phyloP scores from a whole-genome alignment of 805 yeast species.

The Hanseniaspora meyeri region DNA sequence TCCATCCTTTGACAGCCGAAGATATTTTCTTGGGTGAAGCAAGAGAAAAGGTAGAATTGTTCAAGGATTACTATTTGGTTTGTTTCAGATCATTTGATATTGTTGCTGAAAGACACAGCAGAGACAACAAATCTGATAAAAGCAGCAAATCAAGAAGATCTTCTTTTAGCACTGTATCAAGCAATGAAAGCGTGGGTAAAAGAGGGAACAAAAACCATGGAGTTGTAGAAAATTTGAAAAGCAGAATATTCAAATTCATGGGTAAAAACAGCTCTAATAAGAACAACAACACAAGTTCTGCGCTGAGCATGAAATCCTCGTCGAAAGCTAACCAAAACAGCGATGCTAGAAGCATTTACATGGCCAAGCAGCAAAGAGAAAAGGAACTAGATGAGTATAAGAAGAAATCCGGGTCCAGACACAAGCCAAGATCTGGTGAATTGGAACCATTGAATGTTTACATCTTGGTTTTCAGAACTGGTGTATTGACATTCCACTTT shows the following conservation, averaged over 20 bases:
- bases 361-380: slow-evolving; percentile 24
- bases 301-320: neutral
- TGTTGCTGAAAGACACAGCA: slow-evolving; percentile 45
- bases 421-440: slow-evolving; percentile 39
- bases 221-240: slow-evolving; percentile 5
- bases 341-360: slow-evolving; percentile 13
- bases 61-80: slow-evolving; percentile 79
- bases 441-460: slow-evolving; percentile 85
- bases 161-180: slow-evolving; percentile 3
- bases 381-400: slow-evolving; percentile 30
- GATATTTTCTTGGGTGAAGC: slow-evolving; percentile 89
- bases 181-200: neutral
- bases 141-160: slow-evolving; percentile 10
- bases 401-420: slow-evolving; percentile 35
- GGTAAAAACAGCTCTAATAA: neutral
- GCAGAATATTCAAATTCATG: slow-evolving; percentile 5
- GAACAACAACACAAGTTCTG: neutral
- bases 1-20: slow-evolving; percentile 92
- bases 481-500: slow-evolving; percentile 86
- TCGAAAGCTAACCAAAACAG: neutral
- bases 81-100: slow-evolving; percentile 80
- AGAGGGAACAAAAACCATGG: neutral
- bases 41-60: slow-evolving; percentile 87
- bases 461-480: slow-evolving; percentile 79
- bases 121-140: slow-evolving; percentile 10